These are phyloP conservation scores for Sporothrix protearum DNA, from an alignment of 2,329 filamentous ascomycete genomes.

Conservation along the genomic window DNA sequence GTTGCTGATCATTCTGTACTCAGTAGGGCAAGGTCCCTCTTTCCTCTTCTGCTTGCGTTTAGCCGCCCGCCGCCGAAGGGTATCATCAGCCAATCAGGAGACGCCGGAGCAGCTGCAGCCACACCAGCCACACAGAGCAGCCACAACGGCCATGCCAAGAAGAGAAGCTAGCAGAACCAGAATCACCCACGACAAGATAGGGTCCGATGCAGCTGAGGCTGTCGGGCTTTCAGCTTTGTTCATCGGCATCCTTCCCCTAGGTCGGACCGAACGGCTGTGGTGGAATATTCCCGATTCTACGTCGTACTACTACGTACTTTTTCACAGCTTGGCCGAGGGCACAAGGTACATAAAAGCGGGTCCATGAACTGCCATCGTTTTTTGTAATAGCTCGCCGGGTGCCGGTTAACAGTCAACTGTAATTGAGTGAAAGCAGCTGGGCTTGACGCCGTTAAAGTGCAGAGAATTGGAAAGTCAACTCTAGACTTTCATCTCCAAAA, in stretches of 20 bases:
- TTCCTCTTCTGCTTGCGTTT: constrained; percentile 6
- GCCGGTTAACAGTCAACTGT: neutral
- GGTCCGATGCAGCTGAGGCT: neutral
- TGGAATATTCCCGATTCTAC: constrained; percentile 3
- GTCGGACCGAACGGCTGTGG: neutral
- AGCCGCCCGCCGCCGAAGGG: neutral
- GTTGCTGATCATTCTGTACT: neutral
- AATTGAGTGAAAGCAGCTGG: neutral
- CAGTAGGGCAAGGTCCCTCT: neutral
- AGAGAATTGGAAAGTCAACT: neutral
- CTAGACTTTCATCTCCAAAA: neutral
- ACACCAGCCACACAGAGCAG: neutral
- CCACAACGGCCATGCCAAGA: neutral
- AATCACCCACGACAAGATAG: neutral
- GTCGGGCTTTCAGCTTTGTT: neutral
- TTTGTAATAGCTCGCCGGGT: neutral
- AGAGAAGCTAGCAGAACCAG: neutral
- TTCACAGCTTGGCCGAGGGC: neutral
- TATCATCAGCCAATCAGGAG: neutral
- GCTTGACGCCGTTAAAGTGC: neutral
- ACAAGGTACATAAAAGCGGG: constrained; percentile 4
- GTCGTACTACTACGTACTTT: neutral
- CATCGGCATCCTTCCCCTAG: constrained; percentile 1
- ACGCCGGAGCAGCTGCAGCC: neutral
- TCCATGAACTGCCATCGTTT: neutral